phyloP scores from a whole-genome alignment of 768 basidiomycete genomes.

The Antrodiella citrinella region DNA sequence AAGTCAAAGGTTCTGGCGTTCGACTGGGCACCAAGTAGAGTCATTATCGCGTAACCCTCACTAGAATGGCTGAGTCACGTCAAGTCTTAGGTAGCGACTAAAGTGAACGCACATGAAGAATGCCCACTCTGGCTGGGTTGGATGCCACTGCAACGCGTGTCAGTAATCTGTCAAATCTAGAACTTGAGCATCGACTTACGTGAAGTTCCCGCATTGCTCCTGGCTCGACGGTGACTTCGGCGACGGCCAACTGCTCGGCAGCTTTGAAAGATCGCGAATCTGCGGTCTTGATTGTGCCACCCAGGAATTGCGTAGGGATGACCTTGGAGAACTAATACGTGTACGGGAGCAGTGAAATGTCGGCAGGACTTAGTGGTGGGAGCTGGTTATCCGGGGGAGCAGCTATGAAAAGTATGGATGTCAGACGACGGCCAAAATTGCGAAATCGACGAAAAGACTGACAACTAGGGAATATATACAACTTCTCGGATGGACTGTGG shows the following conservation, averaged over 20 bases:
- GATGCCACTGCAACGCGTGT: constrained; percentile 31
- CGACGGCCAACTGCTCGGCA: constrained; percentile 41
- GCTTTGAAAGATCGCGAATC: constrained; percentile 43
- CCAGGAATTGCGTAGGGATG: constrained; percentile 32
- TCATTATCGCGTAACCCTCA: constrained; percentile 30
- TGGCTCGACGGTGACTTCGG: constrained; percentile 47
- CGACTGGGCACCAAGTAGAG: constrained; percentile 28
- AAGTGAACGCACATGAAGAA: constrained; percentile 27
- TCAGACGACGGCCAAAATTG: neutral
- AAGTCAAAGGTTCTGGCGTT: constrained; percentile 36
- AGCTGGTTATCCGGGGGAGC: constrained; percentile 29
- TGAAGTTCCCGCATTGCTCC: constrained; percentile 54
- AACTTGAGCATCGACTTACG: constrained; percentile 24
- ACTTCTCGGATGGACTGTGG: constrained; percentile 20
- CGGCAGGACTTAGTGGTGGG: constrained; percentile 33
- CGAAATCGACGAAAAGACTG: too few relatives aligned
- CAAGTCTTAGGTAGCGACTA: neutral
- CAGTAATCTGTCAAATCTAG: neutral
- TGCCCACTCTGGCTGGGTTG: constrained; percentile 34
- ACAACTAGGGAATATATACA: constrained; percentile 24
- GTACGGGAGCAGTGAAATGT: constrained; percentile 35
- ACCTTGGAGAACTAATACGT: constrained; percentile 40
- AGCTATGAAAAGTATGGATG: constrained; percentile 13
- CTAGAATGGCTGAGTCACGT: constrained; percentile 20
- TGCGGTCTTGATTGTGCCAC: constrained; percentile 42